phyloP scores from a whole-genome alignment of 441 rosid genomes.

The Metrosideros polymorpha region DNA sequence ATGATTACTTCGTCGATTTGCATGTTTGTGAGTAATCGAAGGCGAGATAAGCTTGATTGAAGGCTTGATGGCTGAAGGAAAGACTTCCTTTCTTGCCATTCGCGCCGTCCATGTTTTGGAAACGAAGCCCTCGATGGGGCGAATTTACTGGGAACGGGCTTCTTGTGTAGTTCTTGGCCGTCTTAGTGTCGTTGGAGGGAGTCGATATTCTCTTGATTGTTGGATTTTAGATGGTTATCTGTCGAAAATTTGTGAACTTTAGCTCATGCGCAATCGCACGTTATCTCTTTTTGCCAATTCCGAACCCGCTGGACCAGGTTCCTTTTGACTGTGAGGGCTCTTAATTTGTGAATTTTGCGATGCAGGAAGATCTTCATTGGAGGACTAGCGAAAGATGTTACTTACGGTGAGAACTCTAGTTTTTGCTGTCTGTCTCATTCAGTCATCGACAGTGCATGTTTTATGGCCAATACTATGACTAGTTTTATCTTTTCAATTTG shows the following conservation, averaged over 20 bases:
- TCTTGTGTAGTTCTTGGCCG: neutral
- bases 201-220: neutral
- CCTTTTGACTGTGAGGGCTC: neutral
- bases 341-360: neutral
- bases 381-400: constrained; percentile 81
- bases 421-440: neutral
- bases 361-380: constrained; percentile 88
- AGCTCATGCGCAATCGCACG: neutral
- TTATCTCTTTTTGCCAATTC: neutral
- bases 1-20: neutral
- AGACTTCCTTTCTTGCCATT: neutral
- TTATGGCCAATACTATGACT: neutral
- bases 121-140: neutral
- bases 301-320: neutral
- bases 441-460: neutral
- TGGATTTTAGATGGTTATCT: neutral
- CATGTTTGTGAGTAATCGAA: neutral
- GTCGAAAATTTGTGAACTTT: neutral
- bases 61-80: neutral
- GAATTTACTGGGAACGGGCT: neutral
- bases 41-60: neutral
- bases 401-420: constrained; percentile 32
- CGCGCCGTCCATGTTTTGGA: neutral
- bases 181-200: neutral
- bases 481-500: neutral